Base-by-base conservation (phyloP, 106 monocot genomes). In the Cymbidium sinense region DNA sequence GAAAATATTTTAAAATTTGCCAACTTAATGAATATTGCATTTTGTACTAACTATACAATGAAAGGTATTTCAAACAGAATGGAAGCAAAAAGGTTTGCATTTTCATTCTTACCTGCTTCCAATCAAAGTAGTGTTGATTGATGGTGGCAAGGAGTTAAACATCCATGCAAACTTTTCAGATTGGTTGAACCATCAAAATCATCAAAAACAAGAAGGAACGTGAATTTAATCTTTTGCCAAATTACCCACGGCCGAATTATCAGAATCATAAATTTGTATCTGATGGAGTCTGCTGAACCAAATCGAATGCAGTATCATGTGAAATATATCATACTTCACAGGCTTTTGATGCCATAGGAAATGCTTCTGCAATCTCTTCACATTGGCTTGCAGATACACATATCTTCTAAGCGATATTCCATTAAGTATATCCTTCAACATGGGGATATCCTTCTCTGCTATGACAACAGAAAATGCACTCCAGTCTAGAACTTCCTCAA, bases 271-370 rank as follows among this genome's bases (percentile, higher is more conserved):
- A 54, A 54, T 54, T 70, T 79, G 80, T 3, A 95, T 85, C 72
- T 82, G 83, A 76, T 84, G 90, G 58, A 95, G 47, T 81, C 95
- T 84, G 52, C 82, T 95, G 74, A 90, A 95, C 95, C 95, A 95
- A 52, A 92, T 74, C 23, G 92, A 92, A 79, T 95, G 95, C 50
- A 95, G 70, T 25, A 95, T 86, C 95, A 95, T 95, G 77, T 96
- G 85, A 79, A 96, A 96, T 11, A 96, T 30, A 80, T 96, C 95
- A 80, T 93, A 90, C 78, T 87, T 93, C 21, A 81, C 77, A 15
- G 95, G 95, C 55, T 75, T 89, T 28, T 74, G 34, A 86, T 96
- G 85, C 95, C 93, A 96, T 15, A 93, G 43, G 70, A 96, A 96
- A 79, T 96, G 95, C 43, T 78, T 93, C 84, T 96, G 95, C 64